Base-by-base conservation (phyloP, 345 rosid species). In the Aquilaria malaccensis region DNA sequence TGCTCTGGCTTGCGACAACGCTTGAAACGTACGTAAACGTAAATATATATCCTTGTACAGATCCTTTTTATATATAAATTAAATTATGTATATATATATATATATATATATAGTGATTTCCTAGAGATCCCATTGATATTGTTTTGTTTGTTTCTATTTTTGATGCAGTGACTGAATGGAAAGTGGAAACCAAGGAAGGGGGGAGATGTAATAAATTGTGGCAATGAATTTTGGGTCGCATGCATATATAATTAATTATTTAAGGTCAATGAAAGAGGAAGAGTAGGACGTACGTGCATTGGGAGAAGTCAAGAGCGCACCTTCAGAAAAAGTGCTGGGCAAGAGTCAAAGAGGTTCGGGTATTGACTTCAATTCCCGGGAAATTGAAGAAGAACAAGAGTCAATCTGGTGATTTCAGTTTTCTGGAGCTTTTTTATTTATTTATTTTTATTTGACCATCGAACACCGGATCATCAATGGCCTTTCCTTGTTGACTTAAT, bases 221-320 rank as follows among this genome's bases (percentile, higher is more conserved):
- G 22, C 43, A 69, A 54, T 29, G 58, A 59, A 71, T 74, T 79
- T 75, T 55, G 71, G 67, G 43, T 37, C 7, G 7, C 43, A 4
- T 37, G 7, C 22, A 22, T 37, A 37, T 5, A 9, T 37, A 37
- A 3, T 37, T 37, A 37, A 3, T 37, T 3, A 37, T 37, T 37
- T 5, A 37, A 5, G 7, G 7, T 37, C 43, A 37, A 37, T 37
- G 7, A 37, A 37, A 9, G 43, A 37, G 7, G 43, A 37, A 37
- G 13, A 51, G 41, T 58, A 50, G 33, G 2, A 22, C 22, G 31
- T 30, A 55, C 76, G 70, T 61, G 29, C 15, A 69, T 57, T 66
- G 80, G 77, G 76, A 72, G 81, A 72, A 89, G 95, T 89, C 95
- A 83, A 91, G 97, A 91, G 76, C 97, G 97, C 86, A 91, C 97